These are phyloP conservation scores for Cucumis hystrix DNA, from an alignment of 306 rosid genomes.

Conservation along the genomic window DNA sequence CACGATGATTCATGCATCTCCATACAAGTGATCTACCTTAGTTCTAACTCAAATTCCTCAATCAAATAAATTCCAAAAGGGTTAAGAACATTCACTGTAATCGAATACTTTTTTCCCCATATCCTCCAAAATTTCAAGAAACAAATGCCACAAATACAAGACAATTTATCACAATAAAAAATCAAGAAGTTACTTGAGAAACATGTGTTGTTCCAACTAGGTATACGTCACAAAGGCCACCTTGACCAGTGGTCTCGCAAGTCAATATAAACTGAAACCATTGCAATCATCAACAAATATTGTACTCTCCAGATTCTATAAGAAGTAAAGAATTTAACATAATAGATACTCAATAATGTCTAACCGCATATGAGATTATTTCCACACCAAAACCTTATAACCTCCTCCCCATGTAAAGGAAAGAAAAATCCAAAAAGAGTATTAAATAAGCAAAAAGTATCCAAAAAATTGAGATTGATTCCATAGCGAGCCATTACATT, in stretches of 20 bases:
- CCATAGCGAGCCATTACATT: neutral
- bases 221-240: conserved; percentile 67
- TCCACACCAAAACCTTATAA: conserved; percentile 94
- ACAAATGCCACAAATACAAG: neutral
- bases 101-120: neutral
- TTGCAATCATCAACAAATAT: conserved; percentile 11
- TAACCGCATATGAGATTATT: conserved; percentile 80
- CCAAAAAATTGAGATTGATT: neutral
- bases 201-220: conserved; percentile 94
- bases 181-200: conserved; percentile 38
- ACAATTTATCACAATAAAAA: neutral
- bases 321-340: neutral
- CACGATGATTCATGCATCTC: conserved; percentile 74
- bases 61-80: neutral
- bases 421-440: conserved; percentile 47
- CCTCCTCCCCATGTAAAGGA: conserved; percentile 70
- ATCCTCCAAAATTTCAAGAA: neutral
- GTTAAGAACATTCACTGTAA: neutral
- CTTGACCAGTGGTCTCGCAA: conserved; percentile 55
- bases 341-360: neutral
- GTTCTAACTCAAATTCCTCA: too few relatives aligned
- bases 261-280: conserved; percentile 86
- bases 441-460: neutral
- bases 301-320: neutral
- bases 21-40: neutral